phyloP scores from a whole-genome alignment of 2,329 filamentous ascomycete species.

The Talaromyces rugulosus region DNA sequence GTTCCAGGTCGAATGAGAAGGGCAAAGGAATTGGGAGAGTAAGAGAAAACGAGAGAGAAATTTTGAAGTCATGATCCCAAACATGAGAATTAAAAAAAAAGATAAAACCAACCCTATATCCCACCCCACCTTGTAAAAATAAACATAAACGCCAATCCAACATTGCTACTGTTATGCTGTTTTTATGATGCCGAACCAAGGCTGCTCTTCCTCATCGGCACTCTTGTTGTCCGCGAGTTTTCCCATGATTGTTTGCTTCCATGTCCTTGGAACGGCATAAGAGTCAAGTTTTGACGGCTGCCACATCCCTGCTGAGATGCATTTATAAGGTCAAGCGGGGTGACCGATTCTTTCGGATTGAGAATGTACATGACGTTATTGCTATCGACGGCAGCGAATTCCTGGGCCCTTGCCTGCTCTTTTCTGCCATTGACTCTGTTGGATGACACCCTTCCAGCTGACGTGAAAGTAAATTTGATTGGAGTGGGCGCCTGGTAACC shows the following conservation, averaged over 20 bases:
- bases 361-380: constrained; percentile 31
- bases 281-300: background rate
- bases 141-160: background rate
- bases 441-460: background rate
- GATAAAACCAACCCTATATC: background rate
- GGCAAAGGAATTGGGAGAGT: background rate
- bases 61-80: background rate
- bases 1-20: background rate
- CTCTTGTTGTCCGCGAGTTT: background rate
- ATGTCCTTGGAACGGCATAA: background rate
- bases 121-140: background rate
- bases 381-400: constrained; percentile 29
- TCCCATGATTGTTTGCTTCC: background rate
- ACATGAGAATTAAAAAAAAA: background rate
- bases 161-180: background rate
- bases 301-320: constrained; percentile 22
- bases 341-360: constrained; percentile 21
- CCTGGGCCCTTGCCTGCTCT: constrained; percentile 18
- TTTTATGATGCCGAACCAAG: background rate
- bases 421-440: constrained; percentile 16
- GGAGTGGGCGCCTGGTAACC: background rate
- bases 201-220: background rate
- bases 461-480: background rate
- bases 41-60: background rate
- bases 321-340: constrained; percentile 28